Conservation (phyloP, 768 basidiomycete species). For the Hypholoma fasciculare region DNA sequence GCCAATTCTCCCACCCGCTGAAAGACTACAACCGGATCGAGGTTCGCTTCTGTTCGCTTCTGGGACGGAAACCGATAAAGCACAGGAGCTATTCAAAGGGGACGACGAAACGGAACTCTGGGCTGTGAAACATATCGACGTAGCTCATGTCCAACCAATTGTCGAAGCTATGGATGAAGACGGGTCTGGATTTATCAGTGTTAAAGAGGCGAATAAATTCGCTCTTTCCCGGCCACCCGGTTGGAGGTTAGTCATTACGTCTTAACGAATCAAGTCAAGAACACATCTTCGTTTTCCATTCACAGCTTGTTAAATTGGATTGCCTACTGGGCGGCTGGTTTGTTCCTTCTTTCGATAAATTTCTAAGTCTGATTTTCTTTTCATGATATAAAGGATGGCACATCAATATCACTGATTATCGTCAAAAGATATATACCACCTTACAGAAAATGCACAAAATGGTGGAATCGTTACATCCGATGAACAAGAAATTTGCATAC, state of each 20-base stretch:
- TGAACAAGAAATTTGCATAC: constrained; percentile 14
- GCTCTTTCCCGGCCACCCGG: constrained; percentile 17
- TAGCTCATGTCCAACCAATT: constrained; percentile 24
- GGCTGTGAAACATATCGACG: constrained; percentile 25
- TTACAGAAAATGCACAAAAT: constrained; percentile 15
- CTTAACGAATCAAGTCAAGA: neutral
- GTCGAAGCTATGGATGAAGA: constrained; percentile 28
- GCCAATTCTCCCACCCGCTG: neutral
- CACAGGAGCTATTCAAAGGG: neutral
- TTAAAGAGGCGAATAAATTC: constrained; percentile 28
- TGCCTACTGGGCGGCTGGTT: constrained; percentile 28
- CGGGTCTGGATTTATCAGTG: constrained; percentile 26
- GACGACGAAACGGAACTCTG: constrained; percentile 8
- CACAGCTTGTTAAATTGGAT: constrained; percentile 22
- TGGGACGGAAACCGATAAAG: neutral
- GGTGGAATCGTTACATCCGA: constrained; percentile 2
- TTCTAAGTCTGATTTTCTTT: neutral
- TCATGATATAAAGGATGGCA: constrained; percentile 14
- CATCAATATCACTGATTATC: constrained; percentile 18
- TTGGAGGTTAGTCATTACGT: constrained; percentile 13
- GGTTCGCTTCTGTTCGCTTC: neutral
- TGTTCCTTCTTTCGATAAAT: neutral
- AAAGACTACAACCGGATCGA: neutral
- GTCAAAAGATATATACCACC: constrained; percentile 14
- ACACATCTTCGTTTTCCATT: too few relatives aligned